Conservation (phyloP, 2,329 filamentous ascomycete species). For the Penicillium nordicum region DNA sequence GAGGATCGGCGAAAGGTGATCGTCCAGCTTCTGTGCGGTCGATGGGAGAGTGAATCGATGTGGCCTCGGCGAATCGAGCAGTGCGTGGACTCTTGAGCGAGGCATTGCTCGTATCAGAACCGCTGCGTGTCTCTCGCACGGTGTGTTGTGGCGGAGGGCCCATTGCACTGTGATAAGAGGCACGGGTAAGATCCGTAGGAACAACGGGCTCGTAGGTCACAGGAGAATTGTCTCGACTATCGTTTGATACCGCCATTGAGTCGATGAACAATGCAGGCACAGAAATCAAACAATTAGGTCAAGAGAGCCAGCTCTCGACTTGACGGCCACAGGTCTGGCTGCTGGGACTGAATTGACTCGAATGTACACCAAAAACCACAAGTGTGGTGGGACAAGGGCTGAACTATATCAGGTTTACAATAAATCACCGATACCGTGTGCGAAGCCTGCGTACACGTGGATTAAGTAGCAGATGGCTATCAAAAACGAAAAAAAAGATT, state of each 20-base stretch:
- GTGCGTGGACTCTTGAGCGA: slow-evolving; percentile 53
- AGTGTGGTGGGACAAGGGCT: slow-evolving; percentile 16
- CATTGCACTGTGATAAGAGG: slow-evolving; percentile 32
- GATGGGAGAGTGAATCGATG: slow-evolving; percentile 60
- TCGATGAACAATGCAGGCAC: slow-evolving; percentile 1
- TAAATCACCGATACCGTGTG: slow-evolving; percentile 22
- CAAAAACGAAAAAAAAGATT: slow-evolving; percentile 11
- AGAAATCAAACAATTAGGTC: slow-evolving; percentile 13
- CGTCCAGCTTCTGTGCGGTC: slow-evolving; percentile 44
- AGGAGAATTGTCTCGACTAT: slow-evolving; percentile 28
- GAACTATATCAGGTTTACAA: slow-evolving; percentile 15
- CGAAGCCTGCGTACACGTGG: slow-evolving; percentile 33
- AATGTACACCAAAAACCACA: slow-evolving; percentile 12
- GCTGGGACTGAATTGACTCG: slow-evolving; percentile 7
- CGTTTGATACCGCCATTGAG: slow-evolving; percentile 26
- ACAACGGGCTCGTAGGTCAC: slow-evolving; percentile 36
- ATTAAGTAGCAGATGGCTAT: slow-evolving; percentile 21
- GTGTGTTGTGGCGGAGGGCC: slow-evolving; percentile 27
- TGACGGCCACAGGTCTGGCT: not conserved
- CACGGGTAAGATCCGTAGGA: slow-evolving; percentile 38
- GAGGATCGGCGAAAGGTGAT: slow-evolving; percentile 54
- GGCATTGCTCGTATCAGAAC: slow-evolving; percentile 32
- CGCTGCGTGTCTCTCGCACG: slow-evolving; percentile 25
- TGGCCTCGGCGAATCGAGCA: slow-evolving; percentile 64
- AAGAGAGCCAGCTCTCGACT: slow-evolving; percentile 39